Evolutionary conservation across 2,329 filamentous ascomycete species (phyloP).

Genomic region (Zymoseptoria pseudotritici): DNA sequence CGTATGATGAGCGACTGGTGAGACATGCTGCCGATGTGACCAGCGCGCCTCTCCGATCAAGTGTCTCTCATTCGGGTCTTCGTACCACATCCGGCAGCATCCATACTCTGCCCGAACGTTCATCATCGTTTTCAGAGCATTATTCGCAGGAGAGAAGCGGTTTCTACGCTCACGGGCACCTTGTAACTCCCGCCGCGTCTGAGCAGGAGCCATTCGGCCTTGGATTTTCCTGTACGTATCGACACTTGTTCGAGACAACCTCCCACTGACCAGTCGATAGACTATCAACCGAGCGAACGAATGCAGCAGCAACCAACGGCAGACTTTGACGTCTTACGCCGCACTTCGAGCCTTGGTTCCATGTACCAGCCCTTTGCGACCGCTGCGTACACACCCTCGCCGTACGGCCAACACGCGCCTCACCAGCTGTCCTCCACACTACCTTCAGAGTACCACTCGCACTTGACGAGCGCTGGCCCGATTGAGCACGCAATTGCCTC

Average conservation of each 20-base stretch:
- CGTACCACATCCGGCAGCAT: constrained; percentile 12
- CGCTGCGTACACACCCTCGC: background rate
- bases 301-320: constrained; percentile 7
- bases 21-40: constrained; percentile 37
- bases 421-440: background rate
- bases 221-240: constrained; percentile 28
- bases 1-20: constrained; percentile 37
- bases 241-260: background rate
- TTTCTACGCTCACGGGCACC: background rate
- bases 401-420: background rate
- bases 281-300: constrained; percentile 14
- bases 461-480: background rate
- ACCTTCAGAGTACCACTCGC: background rate
- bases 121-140: constrained; percentile 23
- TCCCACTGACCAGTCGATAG: constrained; percentile 7
- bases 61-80: constrained; percentile 37
- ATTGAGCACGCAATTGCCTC: background rate
- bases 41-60: constrained; percentile 39
- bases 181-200: constrained; percentile 12
- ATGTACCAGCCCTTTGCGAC: background rate
- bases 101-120: constrained; percentile 13
- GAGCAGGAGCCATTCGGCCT: constrained; percentile 23
- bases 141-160: constrained; percentile 4
- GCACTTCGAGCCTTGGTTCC: background rate
- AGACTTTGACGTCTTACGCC: background rate